Percentiles rank a stretch among this genome's conserved stretches.
These are phyloP conservation scores for Trametes gibbosa DNA, from an alignment of 768 basidiomycete species.

Conservation along the genomic window DNA sequence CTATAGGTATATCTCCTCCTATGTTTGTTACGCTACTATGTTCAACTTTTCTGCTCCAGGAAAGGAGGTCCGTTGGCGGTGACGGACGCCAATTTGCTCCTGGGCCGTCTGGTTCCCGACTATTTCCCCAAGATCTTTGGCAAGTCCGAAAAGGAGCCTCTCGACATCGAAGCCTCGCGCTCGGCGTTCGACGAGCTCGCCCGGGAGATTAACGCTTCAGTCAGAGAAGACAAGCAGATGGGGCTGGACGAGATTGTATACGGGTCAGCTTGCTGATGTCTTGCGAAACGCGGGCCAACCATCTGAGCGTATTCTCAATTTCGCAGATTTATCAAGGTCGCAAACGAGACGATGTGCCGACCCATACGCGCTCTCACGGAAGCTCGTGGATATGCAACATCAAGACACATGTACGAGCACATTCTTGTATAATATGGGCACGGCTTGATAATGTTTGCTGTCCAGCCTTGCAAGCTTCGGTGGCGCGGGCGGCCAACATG, in stretches of 20 bases:
- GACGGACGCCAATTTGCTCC: conserved; percentile 88
- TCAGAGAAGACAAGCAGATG: conserved; percentile 52
- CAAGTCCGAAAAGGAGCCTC: conserved; percentile 77
- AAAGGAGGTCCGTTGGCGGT: conserved; percentile 91
- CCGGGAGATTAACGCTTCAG: conserved; percentile 60
- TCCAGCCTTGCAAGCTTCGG: conserved; percentile 80
- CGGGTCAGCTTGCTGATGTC: conserved; percentile 46
- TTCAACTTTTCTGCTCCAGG: conserved; percentile 34
- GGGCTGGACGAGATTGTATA: conserved; percentile 84
- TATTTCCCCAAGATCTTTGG: conserved; percentile 97
- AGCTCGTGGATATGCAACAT: conserved; percentile 80
- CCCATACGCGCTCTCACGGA: conserved; percentile 92
- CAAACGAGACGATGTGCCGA: conserved; percentile 94
- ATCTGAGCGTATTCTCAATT: neutral
- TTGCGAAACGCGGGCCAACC: neutral
- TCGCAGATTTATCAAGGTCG: conserved; percentile 86
- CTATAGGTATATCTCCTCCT: conserved; percentile 57
- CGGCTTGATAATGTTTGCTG: neutral
- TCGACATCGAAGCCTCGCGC: conserved; percentile 72
- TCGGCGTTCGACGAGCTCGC: conserved; percentile 66
- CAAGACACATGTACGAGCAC: conserved; percentile 61
- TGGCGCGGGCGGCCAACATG: conserved; percentile 89
- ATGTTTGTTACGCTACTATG: neutral
- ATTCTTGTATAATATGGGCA: neutral
- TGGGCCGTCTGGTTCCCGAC: conserved; percentile 85